Percentiles rank a stretch among this genome's conserved stretches.
These are phyloP conservation scores for Pyrenochaeta sp. DNA, from an alignment of 2,329 filamentous ascomycete species.

Conservation along the genomic window DNA sequence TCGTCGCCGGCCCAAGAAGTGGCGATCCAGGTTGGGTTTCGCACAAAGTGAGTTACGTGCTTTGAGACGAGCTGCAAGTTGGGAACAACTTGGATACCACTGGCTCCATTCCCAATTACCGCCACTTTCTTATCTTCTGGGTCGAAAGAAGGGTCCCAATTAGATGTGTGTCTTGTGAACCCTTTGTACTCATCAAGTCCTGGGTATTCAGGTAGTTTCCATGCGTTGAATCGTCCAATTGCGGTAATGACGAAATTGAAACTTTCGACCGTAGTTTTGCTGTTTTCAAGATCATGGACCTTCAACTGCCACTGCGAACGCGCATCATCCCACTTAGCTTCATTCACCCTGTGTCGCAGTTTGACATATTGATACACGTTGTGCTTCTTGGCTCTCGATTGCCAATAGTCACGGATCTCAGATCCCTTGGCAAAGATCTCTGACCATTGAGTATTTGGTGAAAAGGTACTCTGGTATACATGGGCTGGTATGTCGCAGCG, in stretches of 20 bases:
- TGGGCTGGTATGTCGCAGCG: conserved; percentile 45
- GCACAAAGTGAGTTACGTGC: conserved; percentile 62
- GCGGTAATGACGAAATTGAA: conserved; percentile 51
- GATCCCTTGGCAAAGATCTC: conserved; percentile 51
- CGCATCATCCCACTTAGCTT: conserved; percentile 51
- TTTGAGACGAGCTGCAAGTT: conserved; percentile 64
- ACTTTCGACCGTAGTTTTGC: conserved; percentile 26
- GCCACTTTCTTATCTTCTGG: conserved; percentile 66
- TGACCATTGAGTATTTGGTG: conserved; percentile 55
- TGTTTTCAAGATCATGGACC: conserved; percentile 60
- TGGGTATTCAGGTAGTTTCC: conserved; percentile 42
- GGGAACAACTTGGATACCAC: conserved; percentile 70
- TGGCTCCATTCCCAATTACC: conserved; percentile 71
- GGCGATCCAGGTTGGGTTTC: conserved; percentile 66
- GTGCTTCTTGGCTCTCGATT: conserved; percentile 50
- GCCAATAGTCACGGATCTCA: conserved; percentile 56
- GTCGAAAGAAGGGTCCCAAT: conserved; percentile 54
- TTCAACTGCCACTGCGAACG: conserved; percentile 67
- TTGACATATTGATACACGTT: conserved; percentile 51
- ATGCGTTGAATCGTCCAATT: conserved; percentile 42
- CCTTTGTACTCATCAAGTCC: conserved; percentile 41
- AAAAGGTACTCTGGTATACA: conserved; percentile 54
- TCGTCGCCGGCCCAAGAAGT: conserved; percentile 62
- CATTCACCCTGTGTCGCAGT: conserved; percentile 48
- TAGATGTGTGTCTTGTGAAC: conserved; percentile 38